Base-by-base conservation (phyloP, 2,329 filamentous ascomycete genomes). In the Knufia petricola region DNA sequence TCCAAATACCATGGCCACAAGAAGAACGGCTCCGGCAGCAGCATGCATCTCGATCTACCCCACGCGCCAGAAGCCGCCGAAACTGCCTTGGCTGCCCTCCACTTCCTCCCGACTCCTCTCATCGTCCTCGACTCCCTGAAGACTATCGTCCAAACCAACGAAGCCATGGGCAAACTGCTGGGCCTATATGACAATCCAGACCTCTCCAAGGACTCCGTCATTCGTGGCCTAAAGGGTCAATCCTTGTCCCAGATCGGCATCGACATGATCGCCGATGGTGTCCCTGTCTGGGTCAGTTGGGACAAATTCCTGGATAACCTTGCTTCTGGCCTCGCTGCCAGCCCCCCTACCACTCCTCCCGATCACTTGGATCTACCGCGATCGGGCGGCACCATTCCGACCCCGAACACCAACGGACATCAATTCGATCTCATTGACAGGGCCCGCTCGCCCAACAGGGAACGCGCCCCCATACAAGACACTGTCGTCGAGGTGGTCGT, bases 61-160 rank as follows among this genome's bases (percentile, higher is more conserved):
- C 53, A 43, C 2, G 31, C 47, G 12, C 48, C 59, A 12, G 46
- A 48, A 26, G 49, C 53, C 9, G 52, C 58, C 28, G 57, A 60
- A 30, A 62, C 66, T 44, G 80, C 82, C 19, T 79, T 85, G 51
- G 76, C 80, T 1, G 79, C 83, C 3, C 68, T 89, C 65, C 82
- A 85, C 59, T 87, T 85, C 60, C 70, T 89, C 3, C 85, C 85
- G 0, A 78, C 86, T 40, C 85, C 85, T 0, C 63, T 86, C 3
- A 63, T 88, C 30, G 78, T 89, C 1, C 67, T 89, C 30, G 82
- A 81, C 44, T 77, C 73, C 30, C 59, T 77, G 24, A 88, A 87
- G 64, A 84, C 81, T 0, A 75, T 88, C 2, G 73, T 85, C 1
- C 64, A 88, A 34, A 84, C 83, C 26, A 89, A 89, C 58, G 82